Percentiles rank a stretch among this genome's conserved stretches.
Evolutionary conservation across 768 basidiomycete species (phyloP).

Genomic region (Vishniacozyma victoriae): DNA sequence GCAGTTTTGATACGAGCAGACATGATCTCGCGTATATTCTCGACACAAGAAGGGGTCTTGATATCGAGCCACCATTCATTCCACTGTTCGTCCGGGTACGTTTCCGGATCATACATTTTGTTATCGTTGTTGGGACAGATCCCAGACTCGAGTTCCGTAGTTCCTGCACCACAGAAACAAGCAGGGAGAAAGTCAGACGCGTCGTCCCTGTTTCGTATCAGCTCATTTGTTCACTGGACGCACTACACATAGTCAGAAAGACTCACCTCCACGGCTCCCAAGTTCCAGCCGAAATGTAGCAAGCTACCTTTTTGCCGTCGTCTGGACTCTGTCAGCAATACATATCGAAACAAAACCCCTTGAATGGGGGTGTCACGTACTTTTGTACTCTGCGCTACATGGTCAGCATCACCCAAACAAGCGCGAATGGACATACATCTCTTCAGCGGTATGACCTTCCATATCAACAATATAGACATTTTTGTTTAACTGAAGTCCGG

Average conservation of each 20-base stretch:
- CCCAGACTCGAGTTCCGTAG: constrained; percentile 2
- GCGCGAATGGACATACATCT: constrained; percentile 2
- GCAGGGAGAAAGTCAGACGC: constrained; percentile 9
- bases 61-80: constrained; percentile 34
- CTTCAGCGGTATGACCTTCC: constrained; percentile 4
- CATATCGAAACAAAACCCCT: too few species aligned
- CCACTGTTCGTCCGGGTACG: too few species aligned
- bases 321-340: too few species aligned
- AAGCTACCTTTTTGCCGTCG: constrained; percentile 27
- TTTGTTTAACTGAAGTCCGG: constrained; percentile 1
- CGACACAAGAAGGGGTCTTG: constrained; percentile 13
- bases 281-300: constrained; percentile 32
- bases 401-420: neutral
- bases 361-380: too few species aligned
- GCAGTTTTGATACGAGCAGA: constrained; percentile 14
- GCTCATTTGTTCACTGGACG: neutral
- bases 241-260: neutral
- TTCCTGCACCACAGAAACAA: constrained; percentile 23
- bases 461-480: constrained; percentile 8
- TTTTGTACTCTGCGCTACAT: too few species aligned
- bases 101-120: too few species aligned
- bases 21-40: constrained; percentile 13
- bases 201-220: constrained; percentile 4
- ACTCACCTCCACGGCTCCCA: constrained; percentile 24
- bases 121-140: constrained; percentile 12